Base-by-base conservation (phyloP, 345 rosid genomes). In the Lagerstroemia speciosa region DNA sequence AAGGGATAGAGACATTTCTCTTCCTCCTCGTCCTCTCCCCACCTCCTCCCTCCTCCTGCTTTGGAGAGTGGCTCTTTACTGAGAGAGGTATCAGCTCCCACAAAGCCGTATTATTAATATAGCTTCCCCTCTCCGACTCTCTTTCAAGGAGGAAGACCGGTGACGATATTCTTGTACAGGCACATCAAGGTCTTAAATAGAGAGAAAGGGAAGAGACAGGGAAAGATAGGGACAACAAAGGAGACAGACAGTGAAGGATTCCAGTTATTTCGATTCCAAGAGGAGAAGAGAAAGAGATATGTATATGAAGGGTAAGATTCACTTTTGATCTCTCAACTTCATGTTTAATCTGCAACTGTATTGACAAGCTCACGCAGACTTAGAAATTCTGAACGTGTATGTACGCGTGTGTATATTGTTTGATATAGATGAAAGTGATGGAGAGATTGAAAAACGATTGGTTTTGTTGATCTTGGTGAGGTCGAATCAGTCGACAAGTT, bases 141-240 rank as follows among this genome's bases (percentile, higher is more conserved):
- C 63, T 58, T 58, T 58, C 63, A 27, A 58, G 34, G 63, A 58
- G 63, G 34, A 27, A 26, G 29, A 48, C 26, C 33, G 63, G 26
- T 19, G 3, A 30, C 33, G 15, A 26, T 12, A 58, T 58, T 9
- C 34, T 26, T 58, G 60, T 65, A 27, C 68, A 65, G 17, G 52
- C n/a, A 67, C 69, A 66, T 26, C 52, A 31, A 29, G 57, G n/a
- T n/a, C n/a, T n/a, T n/a, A n/a, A n/a, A n/a, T n/a, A n/a, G n/a
- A 14, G 46, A 14, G 4, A 50, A 52, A 78, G 41, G 69, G 70
- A 77, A 78, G 82, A 71, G 80, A 82, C 30, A 65, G 52, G 69
- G 62, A 73, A 71, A 78, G 74, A 82, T 75, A 79, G 79, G 77
- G 72, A 74, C 69, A 78, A 78, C 79, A 78, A 77, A 41, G 71